Evolutionary conservation across 2,329 filamentous ascomycete species (phyloP).

Genomic region (Lachnellula occidentalis): DNA sequence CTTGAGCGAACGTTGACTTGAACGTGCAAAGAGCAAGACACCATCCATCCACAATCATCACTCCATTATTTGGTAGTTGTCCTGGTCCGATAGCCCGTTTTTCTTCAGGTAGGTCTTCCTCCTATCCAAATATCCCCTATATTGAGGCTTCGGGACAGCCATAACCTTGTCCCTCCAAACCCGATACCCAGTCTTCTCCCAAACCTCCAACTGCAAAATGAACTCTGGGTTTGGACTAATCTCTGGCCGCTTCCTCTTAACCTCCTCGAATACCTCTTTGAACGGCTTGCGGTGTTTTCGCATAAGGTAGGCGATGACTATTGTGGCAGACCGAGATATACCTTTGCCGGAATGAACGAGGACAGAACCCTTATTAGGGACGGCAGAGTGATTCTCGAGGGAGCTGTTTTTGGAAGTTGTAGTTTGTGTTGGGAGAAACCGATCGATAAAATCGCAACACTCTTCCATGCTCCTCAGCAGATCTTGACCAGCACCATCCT

Average conservation of each 20-base stretch:
- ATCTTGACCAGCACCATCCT: background rate
- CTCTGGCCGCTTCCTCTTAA: slow-evolving; percentile 10
- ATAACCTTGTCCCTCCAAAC: slow-evolving; percentile 28
- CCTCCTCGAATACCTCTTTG: background rate
- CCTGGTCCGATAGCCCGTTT: background rate
- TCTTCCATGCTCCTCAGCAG: background rate
- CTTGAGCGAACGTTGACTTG: too few species aligned
- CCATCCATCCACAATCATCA: too few species aligned
- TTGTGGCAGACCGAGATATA: slow-evolving; percentile 31
- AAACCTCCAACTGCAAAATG: slow-evolving; percentile 31
- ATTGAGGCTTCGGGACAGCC: background rate
- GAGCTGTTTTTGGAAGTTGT: background rate
- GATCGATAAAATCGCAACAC: background rate
- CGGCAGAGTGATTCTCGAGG: background rate
- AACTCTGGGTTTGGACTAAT: slow-evolving; percentile 30
- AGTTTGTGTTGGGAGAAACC: too few species aligned
- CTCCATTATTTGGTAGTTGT: background rate
- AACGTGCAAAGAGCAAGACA: too few species aligned
- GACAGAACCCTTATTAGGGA: slow-evolving; percentile 4
- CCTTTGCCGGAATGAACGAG: slow-evolving; percentile 33
- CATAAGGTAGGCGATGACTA: slow-evolving; percentile 33
- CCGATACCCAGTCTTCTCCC: slow-evolving; percentile 28
- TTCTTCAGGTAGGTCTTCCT: background rate
- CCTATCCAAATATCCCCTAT: background rate
- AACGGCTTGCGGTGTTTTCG: slow-evolving; percentile 15